Percentiles rank a stretch among this genome's conserved stretches.
These are phyloP conservation scores for Agaricus sinodeliciosus DNA, from an alignment of 768 basidiomycete genomes.

Conservation along the genomic window DNA sequence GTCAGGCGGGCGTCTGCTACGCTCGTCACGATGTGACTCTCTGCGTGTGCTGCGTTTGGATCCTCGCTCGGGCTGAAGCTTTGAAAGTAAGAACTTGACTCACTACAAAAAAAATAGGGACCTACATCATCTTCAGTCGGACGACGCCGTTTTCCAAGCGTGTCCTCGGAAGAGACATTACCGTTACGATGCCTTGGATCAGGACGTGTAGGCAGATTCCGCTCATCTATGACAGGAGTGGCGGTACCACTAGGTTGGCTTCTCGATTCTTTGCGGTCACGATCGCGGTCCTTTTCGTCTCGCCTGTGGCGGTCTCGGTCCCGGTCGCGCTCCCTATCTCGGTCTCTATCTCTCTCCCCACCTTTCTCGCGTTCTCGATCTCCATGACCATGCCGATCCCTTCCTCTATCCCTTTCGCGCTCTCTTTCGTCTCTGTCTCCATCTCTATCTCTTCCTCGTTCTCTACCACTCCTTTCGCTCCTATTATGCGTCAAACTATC, in stretches of 20 bases:
- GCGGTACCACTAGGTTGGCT: slow-evolving; percentile 32
- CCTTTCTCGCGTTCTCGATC: slow-evolving; percentile 46
- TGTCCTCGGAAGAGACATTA: slow-evolving; percentile 46
- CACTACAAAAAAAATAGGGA: slow-evolving; percentile 10
- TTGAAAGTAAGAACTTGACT: slow-evolving; percentile 11
- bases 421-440: slow-evolving; percentile 36
- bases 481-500: slow-evolving; percentile 49
- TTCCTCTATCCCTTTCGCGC: slow-evolving; percentile 29
- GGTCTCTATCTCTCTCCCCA: slow-evolving; percentile 49
- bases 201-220: slow-evolving; percentile 50
- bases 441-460: slow-evolving; percentile 30
- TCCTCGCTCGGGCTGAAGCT: slow-evolving; percentile 55
- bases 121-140: slow-evolving; percentile 69
- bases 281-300: slow-evolving; percentile 60
- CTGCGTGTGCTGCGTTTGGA: slow-evolving; percentile 81
- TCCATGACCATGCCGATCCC: slow-evolving; percentile 40
- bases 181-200: slow-evolving; percentile 51
- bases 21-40: slow-evolving; percentile 71
- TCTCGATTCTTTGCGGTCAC: slow-evolving; percentile 57
- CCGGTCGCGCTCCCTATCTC: slow-evolving; percentile 52
- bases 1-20: slow-evolving; percentile 56
- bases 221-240: slow-evolving; percentile 40
- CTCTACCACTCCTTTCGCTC: slow-evolving; percentile 39
- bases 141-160: slow-evolving; percentile 66
- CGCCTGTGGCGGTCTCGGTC: slow-evolving; percentile 52